phyloP scores from a whole-genome alignment of 352 stramenopile genomes.

The Phytophthora melonis region DNA sequence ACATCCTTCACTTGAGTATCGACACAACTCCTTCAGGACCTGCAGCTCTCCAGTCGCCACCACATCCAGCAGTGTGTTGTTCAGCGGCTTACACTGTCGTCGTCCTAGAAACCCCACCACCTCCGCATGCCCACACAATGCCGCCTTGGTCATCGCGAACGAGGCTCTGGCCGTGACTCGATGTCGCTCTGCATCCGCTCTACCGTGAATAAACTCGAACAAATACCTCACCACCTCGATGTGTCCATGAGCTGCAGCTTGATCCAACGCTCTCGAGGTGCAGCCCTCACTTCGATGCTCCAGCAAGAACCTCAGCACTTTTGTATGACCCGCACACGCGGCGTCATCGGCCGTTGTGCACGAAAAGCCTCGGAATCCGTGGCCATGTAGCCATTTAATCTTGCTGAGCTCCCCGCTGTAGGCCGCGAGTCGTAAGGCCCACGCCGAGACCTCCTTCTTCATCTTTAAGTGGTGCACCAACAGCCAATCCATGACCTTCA shows the following conservation, averaged over 20 bases:
- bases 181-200: constrained; percentile 14
- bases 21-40: constrained; percentile 38
- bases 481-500: constrained; percentile 40
- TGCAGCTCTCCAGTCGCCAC: constrained; percentile 35
- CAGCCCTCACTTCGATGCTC: constrained; percentile 49
- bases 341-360: constrained; percentile 34
- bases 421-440: constrained; percentile 37
- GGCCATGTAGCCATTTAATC: constrained; percentile 40
- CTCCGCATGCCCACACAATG: constrained; percentile 35
- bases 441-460: constrained; percentile 27
- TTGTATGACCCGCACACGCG: constrained; percentile 44
- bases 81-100: constrained; percentile 34
- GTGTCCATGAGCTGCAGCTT: constrained; percentile 64
- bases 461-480: constrained; percentile 10
- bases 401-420: constrained; percentile 40
- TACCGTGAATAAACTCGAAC: constrained; percentile 35
- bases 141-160: constrained; percentile 42
- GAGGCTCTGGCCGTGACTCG: constrained; percentile 33
- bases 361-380: constrained; percentile 38
- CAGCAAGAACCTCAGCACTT: constrained; percentile 56
- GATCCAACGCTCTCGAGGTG: constrained; percentile 49
- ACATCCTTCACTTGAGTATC: constrained; percentile 43
- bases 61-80: constrained; percentile 41
- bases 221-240: constrained; percentile 59
- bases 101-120: constrained; percentile 35